Evolutionary conservation across 352 stramenopile species (phyloP), one percentile per base, ranked within the genome.

Genomic region (Pythium angustatum): DNA sequence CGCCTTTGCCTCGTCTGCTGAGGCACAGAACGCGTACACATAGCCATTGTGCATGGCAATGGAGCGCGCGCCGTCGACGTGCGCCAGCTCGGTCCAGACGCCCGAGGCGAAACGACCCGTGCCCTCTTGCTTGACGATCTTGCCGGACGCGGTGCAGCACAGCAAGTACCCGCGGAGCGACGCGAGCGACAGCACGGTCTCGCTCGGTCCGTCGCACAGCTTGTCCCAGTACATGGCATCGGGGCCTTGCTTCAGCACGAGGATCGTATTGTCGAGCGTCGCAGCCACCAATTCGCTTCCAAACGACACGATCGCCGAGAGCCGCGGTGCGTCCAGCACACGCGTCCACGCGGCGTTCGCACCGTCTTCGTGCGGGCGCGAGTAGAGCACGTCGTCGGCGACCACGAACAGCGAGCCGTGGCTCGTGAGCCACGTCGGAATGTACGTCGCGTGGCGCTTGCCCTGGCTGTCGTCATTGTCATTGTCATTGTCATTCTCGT

Each of bases 21-120:
- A 56, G n/a, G n/a, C n/a, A n/a, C 61, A 75, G 55, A 74, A 69
- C 5, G 75, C 84, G 64, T 93, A 93, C 54, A 93, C 49, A 47
- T 75, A 89, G 3, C 78, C 73, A 62, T 92, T 89, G 78, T 91
- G 83, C n/a, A 92, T 68, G 2, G 69, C 76, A 48, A 95, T 91
- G 6, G 70, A 65, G 4, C 64, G 69, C 34, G 73, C 79, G 26
- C 69, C 76, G 15, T 72, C 50, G 0, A 87, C 74, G 24, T 75
- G 49, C 22, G 74, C 78, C 12, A 93, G 63, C 45, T 83, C 51
- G 12, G 73, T 87, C 85, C 85, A 93, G 17, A 77, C 56, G 6
- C 79, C 80, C 8, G 76, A 81, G 6, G 81, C 85, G 40, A 91
- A 90, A 17, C 72, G 70, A 3, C 83, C 82, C 10, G 69, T 79